Conservation (phyloP, 108 stramenopile genomes). For the Nitzschia palea region DNA sequence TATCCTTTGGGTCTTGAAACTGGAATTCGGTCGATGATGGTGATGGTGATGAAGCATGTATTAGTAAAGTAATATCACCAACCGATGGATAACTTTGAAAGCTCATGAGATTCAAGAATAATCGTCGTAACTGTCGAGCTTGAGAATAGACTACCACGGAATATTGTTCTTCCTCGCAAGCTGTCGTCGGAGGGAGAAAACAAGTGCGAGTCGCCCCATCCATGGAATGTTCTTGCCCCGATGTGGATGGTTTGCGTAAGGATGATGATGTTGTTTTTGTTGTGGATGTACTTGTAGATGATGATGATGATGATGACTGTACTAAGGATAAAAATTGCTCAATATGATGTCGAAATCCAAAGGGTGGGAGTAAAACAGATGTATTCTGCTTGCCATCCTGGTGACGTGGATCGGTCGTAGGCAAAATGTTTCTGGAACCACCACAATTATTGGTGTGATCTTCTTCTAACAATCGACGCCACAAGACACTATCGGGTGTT, state of each 20-base stretch:
- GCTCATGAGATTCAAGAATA: conserved; percentile 3
- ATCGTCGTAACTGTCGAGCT: conserved; percentile 8
- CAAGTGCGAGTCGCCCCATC: no score
- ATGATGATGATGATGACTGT: background rate
- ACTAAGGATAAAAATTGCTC: background rate
- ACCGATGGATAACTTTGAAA: conserved; percentile 18
- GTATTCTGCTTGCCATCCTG: background rate
- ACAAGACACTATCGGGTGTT: background rate
- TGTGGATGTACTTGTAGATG: no score
- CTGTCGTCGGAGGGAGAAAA: conserved; percentile 9
- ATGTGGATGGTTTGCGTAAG: no score
- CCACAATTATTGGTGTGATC: no score
- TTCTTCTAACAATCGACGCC: conserved; percentile 3
- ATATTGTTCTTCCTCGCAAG: conserved; percentile 33
- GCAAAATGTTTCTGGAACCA: no score
- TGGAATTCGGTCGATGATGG: background rate
- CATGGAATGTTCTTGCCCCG: no score
- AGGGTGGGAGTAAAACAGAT: background rate
- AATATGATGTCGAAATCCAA: conserved; percentile 3
- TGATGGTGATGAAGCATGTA: no score
- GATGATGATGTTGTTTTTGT: no score
- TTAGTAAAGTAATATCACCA: conserved; percentile 1
- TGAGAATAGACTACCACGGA: conserved; percentile 15
- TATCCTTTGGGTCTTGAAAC: background rate
- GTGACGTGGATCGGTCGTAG: no score